phyloP scores from a whole-genome alignment of 2,329 filamentous ascomycete species.

The Clonostachys solani region DNA sequence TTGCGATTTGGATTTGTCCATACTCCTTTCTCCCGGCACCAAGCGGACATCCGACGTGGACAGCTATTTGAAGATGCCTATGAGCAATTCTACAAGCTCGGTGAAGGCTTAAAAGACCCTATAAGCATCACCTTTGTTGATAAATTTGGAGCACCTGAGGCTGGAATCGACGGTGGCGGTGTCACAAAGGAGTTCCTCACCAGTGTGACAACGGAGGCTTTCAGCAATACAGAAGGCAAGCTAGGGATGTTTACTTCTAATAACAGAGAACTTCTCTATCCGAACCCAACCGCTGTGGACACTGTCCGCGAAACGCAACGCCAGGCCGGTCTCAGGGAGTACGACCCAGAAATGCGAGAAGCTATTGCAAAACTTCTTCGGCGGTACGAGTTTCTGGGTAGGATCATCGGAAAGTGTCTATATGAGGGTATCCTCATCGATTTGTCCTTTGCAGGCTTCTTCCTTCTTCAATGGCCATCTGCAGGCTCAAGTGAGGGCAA shows the following conservation, averaged over 20 bases:
- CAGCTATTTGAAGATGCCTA: slow-evolving; percentile 84
- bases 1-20: background rate
- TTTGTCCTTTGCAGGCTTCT: slow-evolving; percentile 90
- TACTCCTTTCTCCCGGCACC: slow-evolving; percentile 40
- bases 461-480: slow-evolving; percentile 90
- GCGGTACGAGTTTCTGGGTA: slow-evolving; percentile 86
- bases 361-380: slow-evolving; percentile 58
- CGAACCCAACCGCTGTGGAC: slow-evolving; percentile 76
- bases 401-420: slow-evolving; percentile 91
- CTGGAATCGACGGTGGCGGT: slow-evolving; percentile 93
- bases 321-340: slow-evolving; percentile 43
- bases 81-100: slow-evolving; percentile 74
- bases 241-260: slow-evolving; percentile 74
- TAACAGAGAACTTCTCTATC: slow-evolving; percentile 81
- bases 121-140: slow-evolving; percentile 97
- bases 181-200: slow-evolving; percentile 97
- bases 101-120: slow-evolving; percentile 83
- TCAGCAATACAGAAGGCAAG: slow-evolving; percentile 47
- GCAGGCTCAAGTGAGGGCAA: slow-evolving; percentile 59
- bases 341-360: slow-evolving; percentile 51
- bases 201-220: slow-evolving; percentile 81
- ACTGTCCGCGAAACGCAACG: slow-evolving; percentile 57
- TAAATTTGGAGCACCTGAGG: slow-evolving; percentile 79
- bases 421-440: slow-evolving; percentile 97
- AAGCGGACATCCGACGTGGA: slow-evolving; percentile 75